Conservation (phyloP, 169 alveolate genomes). For the Plasmodium vivax region DNA sequence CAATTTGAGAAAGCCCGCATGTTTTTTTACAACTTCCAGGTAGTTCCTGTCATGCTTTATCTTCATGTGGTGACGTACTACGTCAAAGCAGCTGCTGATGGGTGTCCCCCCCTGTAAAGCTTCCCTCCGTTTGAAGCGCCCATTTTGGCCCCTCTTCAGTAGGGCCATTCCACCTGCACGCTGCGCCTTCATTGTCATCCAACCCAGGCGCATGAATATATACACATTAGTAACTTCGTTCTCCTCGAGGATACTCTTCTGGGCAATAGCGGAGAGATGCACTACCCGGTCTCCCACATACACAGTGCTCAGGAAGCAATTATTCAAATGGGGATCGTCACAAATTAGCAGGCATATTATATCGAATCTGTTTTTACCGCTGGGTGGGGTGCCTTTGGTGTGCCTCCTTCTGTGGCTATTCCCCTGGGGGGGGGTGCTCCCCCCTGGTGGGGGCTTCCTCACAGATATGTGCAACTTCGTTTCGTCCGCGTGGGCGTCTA, state of each 20-base stretch:
- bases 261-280: background rate
- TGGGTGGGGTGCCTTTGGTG: background rate
- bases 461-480: background rate
- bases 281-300: background rate
- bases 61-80: background rate
- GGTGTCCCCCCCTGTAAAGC: background rate
- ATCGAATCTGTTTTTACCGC: background rate
- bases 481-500: background rate
- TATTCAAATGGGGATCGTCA: conserved; percentile 20
- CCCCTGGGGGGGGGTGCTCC: background rate
- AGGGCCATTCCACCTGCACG: background rate
- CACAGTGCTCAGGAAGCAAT: conserved; percentile 13
- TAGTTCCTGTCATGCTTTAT: background rate
- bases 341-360: conserved; percentile 9
- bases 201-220: conserved; percentile 3
- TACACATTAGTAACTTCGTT: conserved; percentile 24
- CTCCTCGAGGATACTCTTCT: conserved; percentile 17
- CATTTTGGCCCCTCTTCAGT: background rate
- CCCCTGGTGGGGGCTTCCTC: background rate
- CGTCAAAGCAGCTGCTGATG: conserved; percentile 16
- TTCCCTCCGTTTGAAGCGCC: background rate
- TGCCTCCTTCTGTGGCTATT: background rate
- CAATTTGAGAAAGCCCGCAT: background rate
- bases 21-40: background rate
- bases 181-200: background rate